Base-by-base conservation (phyloP, 2,329 filamentous ascomycete genomes). In the Rhinocladiella similis region DNA sequence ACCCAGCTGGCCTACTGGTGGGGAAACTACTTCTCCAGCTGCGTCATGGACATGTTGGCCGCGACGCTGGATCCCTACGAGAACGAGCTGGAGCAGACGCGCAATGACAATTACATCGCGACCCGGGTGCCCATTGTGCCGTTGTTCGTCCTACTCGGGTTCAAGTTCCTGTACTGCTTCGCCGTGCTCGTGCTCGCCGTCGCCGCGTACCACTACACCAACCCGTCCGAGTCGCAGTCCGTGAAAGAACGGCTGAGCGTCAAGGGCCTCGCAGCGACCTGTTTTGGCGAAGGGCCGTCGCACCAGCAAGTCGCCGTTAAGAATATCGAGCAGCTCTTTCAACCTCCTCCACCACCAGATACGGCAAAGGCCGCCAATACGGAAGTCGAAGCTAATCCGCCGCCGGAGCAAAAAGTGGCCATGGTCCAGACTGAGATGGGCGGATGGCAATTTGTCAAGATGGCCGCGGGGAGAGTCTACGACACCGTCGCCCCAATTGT, bases 301-400 rank as follows among this genome's bases (percentile, higher is more conserved):
- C 27, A 39, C 29, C 47, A 49, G 16, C 27, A 39, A 20, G 47
- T 36, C 25, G 47, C 47, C 5, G 47, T 49, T 3, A 33, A 49
- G 27, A 49, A 49, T 16, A 20, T 49, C 29, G 47, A 49, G 47
- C 29, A 49, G 14, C 47, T 49, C 47, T 49, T 49, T 27, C 47
- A 49, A 27, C n/a, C 27, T 6, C 35, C 47, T 6, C 35, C 47
- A 13, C 18, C n/a, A 19, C 4, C 42, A 45, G 22, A 14, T 5
- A 14, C 35, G 4, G 12, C 35, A 16, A 47, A 12, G 22, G 20
- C 16, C 43, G 14, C 19, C 19, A 22, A 47, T 47, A 27, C 47
- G 16, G 47, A 49, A 16, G 47, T 18, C 9, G 47, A 27, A 36
- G n/a, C n/a, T 2, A 19, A 19, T 18, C 47, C 47, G 9, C 10